Base-by-base conservation (phyloP, 495 filamentous ascomycete genomes). In the Trichocladium antarcticum region DNA sequence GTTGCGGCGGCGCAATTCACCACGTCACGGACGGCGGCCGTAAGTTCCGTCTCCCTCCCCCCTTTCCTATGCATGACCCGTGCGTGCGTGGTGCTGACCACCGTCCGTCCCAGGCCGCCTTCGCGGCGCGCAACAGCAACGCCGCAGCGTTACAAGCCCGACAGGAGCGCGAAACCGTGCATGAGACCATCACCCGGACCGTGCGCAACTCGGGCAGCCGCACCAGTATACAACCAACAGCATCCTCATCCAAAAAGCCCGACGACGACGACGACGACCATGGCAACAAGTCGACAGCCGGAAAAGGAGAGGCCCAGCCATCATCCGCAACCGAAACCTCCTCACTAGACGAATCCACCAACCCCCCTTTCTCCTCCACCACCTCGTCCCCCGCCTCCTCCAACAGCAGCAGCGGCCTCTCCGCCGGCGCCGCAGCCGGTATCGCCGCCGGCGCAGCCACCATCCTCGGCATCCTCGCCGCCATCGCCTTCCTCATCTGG, bases 401-500 rank as follows among this genome's bases (percentile, higher is more conserved):
- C 45, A 51, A 14, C 8, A 19, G 35, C 14, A 14, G 34, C 31
- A n/a, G 31, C 29, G 42, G 51, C 27, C 40, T 60, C 32, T 47
- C 50, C 12, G 20, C 54, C 3, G 57, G 57, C 16, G 47, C 54
- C 12, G 57, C 57, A 47, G 57, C 57, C 1, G 57, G 57, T 8
- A 50, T 60, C 37, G 47, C 54, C 0, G 53, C 55, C 14, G 57
- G 51, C 32, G 54, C 49, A 6, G 57, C 57, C 10, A 45, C 39
- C 1, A 24, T 29, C 11, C 32, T 51, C 1, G 45, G 46, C 7
- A 20, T 49, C 41, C 15, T 57, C 24, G 45, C 36, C 20, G 51
- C 40, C 27, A 14, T 50, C 27, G 38, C 37, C 6, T 57, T 60
- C 46, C 28, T 55, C 28, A 1, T 53, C 45, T 57, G 51, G 45